Evolutionary conservation across 768 basidiomycete genomes (phyloP).

Genomic region (Butyriboletus loyo): DNA sequence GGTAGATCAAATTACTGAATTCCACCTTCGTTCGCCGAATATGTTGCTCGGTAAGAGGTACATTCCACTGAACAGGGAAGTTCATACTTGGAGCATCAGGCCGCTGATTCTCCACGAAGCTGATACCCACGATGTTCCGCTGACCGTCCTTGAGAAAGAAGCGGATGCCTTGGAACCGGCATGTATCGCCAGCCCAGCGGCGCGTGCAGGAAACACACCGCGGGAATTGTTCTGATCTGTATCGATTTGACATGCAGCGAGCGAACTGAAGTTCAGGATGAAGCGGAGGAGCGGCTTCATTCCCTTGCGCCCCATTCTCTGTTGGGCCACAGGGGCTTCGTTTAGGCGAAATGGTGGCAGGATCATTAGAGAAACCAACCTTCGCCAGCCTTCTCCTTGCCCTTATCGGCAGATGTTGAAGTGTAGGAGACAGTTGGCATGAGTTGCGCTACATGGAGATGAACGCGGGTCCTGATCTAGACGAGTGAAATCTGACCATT

Average conservation of each 20-base stretch:
- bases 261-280: conserved; percentile 73
- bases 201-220: conserved; percentile 83
- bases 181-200: conserved; percentile 85
- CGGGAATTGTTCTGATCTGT: conserved; percentile 68
- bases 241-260: conserved; percentile 82
- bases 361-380: conserved; percentile 26
- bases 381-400: conserved; percentile 43
- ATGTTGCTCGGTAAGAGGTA: conserved; percentile 46
- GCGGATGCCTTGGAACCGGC: conserved; percentile 82
- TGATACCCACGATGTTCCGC: conserved; percentile 59
- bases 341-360: background rate
- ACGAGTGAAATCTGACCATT: conserved; percentile 44
- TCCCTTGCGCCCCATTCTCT: conserved; percentile 29
- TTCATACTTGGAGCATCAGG: conserved; percentile 58
- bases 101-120: conserved; percentile 65
- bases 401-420: conserved; percentile 36
- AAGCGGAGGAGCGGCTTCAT: conserved; percentile 34
- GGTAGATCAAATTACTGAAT: conserved; percentile 1
- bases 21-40: conserved; percentile 64
- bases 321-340: conserved; percentile 25
- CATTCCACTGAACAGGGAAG: conserved; percentile 66
- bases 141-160: conserved; percentile 67
- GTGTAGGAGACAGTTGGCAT: conserved; percentile 46
- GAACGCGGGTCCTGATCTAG: conserved; percentile 12
- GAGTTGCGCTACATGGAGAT: conserved; percentile 38